These are phyloP conservation scores for Colletotrichum destructivum DNA, from an alignment of 2,329 filamentous ascomycete species.

Conservation along the genomic window DNA sequence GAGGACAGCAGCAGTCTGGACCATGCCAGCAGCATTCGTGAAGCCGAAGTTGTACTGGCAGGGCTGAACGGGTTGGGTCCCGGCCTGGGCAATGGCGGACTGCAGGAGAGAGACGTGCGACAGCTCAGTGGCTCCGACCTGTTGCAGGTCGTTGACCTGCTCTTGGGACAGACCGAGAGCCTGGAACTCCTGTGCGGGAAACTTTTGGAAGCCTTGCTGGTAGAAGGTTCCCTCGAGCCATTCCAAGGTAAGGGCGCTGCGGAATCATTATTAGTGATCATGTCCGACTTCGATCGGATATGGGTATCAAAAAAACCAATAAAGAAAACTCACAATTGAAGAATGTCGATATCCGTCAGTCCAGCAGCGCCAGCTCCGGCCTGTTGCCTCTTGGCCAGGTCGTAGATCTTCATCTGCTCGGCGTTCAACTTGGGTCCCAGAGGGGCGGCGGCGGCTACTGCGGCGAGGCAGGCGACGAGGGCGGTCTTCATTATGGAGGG, in stretches of 20 bases:
- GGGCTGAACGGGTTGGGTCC: conserved; percentile 75
- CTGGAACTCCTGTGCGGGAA: conserved; percentile 75
- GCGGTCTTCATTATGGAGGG: conserved; percentile 63
- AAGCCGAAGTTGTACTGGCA: conserved; percentile 83
- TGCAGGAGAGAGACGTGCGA: conserved; percentile 73
- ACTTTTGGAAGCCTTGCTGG: conserved; percentile 77
- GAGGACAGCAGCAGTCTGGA: conserved; percentile 78
- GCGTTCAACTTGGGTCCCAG: conserved; percentile 59
- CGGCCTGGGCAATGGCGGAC: conserved; percentile 72
- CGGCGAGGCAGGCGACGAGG: conserved; percentile 61
- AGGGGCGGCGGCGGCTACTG: conserved; percentile 64
- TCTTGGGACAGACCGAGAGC: conserved; percentile 70
- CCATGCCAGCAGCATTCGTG: conserved; percentile 76
- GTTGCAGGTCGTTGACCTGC: conserved; percentile 64
- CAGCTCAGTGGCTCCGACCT: conserved; percentile 44
- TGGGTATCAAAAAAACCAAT: accelerated
- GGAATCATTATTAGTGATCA: conserved; percentile 4
- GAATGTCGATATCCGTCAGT: conserved; percentile 68
- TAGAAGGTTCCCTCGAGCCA: conserved; percentile 83
- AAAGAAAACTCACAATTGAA: conserved; percentile 68
- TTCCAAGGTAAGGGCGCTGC: conserved; percentile 79
- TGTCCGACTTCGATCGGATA: not conserved
- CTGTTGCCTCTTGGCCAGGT: conserved; percentile 66
- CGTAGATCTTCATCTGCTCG: conserved; percentile 62
- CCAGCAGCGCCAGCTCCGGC: conserved; percentile 62